These are phyloP conservation scores for Oryza officinalis DNA, from an alignment of 176 grass and related monocot species.

Conservation along the genomic window DNA sequence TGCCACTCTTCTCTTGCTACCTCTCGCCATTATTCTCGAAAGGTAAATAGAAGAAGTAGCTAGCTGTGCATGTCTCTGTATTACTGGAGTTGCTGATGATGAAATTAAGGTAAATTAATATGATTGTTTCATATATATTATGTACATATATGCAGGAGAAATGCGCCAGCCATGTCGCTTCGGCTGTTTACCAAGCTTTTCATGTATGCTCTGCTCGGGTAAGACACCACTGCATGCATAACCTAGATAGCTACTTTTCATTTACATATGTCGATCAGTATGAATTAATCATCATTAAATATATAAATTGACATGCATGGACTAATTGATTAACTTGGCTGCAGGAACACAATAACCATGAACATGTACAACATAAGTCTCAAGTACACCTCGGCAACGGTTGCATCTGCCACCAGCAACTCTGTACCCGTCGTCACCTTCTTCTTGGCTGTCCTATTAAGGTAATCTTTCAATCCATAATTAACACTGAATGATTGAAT, in stretches of 20 bases:
- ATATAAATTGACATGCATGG: not conserved
- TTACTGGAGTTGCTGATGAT: too few species aligned
- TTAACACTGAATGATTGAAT: too few species aligned
- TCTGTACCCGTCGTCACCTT: constrained; percentile 61
- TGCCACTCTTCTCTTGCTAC: constrained; percentile 39
- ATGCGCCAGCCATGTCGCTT: not conserved
- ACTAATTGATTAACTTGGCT: not conserved
- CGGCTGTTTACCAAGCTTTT: not conserved
- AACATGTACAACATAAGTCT: constrained; percentile 33
- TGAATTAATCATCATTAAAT: not conserved
- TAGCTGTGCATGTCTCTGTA: too few species aligned
- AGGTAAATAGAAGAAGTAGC: too few species aligned
- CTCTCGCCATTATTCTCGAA: constrained; percentile 34
- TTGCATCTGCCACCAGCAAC: constrained; percentile 45
- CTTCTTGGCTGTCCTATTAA: constrained; percentile 60
- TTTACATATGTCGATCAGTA: too few species aligned
- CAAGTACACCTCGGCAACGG: constrained; percentile 60
- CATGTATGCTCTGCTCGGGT: not conserved
- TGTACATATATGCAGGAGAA: not conserved
- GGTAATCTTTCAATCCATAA: too few species aligned
- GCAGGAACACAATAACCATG: not conserved
- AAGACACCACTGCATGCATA: not conserved
- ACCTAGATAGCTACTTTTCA: too few species aligned
- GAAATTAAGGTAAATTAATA: too few species aligned
- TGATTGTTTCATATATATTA: too few species aligned